A percentile compares a stretch with the other conserved stretches of the same genome.
phyloP scores from a whole-genome alignment of 805 yeast genomes.

The Phaffomyces thermotolerans region DNA sequence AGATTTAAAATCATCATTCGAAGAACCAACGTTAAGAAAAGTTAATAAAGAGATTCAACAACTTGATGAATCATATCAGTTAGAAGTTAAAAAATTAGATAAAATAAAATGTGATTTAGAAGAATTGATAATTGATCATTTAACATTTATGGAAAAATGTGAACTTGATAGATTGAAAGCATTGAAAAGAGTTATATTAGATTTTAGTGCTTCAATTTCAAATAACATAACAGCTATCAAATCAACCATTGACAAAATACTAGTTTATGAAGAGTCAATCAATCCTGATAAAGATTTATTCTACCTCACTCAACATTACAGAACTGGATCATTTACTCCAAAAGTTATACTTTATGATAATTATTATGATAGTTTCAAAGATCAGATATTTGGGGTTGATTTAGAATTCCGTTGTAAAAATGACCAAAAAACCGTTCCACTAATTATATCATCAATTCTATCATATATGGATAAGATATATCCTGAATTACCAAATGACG shows the following conservation, averaged over 20 bases:
- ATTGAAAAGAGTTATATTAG: slow-evolving; percentile 65
- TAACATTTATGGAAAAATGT: slow-evolving; percentile 73
- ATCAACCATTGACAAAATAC: slow-evolving; percentile 50
- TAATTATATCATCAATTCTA: slow-evolving; percentile 53
- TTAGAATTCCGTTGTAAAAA: slow-evolving; percentile 61
- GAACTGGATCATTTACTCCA: slow-evolving; percentile 72
- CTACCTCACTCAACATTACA: slow-evolving; percentile 56
- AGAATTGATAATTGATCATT: slow-evolving; percentile 63
- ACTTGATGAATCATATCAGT: slow-evolving; percentile 50
- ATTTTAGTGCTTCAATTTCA: slow-evolving; percentile 60
- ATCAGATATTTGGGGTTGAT: slow-evolving; percentile 78
- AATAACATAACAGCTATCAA: slow-evolving; percentile 53
- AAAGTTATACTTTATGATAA: slow-evolving; percentile 69
- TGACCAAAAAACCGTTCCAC: slow-evolving; percentile 68
- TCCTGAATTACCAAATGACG: slow-evolving; percentile 64
- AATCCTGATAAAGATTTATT: slow-evolving; percentile 64
- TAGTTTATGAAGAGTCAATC: slow-evolving; percentile 62
- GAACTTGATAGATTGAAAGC: slow-evolving; percentile 74
- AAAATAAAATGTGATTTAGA: slow-evolving; percentile 65
- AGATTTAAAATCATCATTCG: slow-evolving; percentile 27
- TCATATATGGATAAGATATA: slow-evolving; percentile 62
- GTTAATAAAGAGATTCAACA: slow-evolving; percentile 49
- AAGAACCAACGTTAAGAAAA: slow-evolving; percentile 44
- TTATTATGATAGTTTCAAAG: slow-evolving; percentile 59
- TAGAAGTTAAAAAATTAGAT: slow-evolving; percentile 53